Evolutionary conservation across 352 stramenopile species (phyloP).

Genomic region (Plasmopara halstedii): DNA sequence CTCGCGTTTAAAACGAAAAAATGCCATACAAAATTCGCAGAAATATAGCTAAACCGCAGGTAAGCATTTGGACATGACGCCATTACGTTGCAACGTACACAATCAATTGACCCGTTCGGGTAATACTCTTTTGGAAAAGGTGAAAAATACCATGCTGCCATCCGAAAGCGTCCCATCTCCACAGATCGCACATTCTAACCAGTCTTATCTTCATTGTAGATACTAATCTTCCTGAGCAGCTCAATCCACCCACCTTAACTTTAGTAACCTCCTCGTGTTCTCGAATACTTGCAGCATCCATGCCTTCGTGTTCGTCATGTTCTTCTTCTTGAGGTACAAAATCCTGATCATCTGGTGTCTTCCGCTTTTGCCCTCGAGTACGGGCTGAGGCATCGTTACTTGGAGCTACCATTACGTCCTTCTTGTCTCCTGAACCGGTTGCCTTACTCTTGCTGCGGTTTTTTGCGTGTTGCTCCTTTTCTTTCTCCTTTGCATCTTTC

Average conservation of each 20-base stretch:
- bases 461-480: slow-evolving; percentile 51
- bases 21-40: slow-evolving; percentile 86
- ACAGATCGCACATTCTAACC: slow-evolving; percentile 93
- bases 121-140: slow-evolving; percentile 96
- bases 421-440: slow-evolving; percentile 7
- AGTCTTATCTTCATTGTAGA: slow-evolving; percentile 9
- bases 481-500: slow-evolving; percentile 69
- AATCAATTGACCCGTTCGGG: slow-evolving; percentile 75
- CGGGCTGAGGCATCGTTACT: slow-evolving; percentile 28
- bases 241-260: slow-evolving; percentile 63
- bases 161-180: slow-evolving; percentile 90
- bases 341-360: slow-evolving; percentile 55
- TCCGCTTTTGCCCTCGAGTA: slow-evolving; percentile 70
- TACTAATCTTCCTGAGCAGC: background rate
- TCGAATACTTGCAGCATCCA: slow-evolving; percentile 94
- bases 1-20: slow-evolving; percentile 76
- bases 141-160: slow-evolving; percentile 97
- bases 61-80: background rate
- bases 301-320: slow-evolving; percentile 97
- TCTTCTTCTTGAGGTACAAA: slow-evolving; percentile 83
- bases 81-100: slow-evolving; percentile 29
- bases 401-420: background rate
- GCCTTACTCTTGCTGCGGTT: slow-evolving; percentile 27
- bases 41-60: slow-evolving; percentile 67
- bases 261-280: slow-evolving; percentile 98